A percentile compares a stretch with the other conserved stretches of the same genome.
Evolutionary conservation across 257 asterid species (phyloP).

Genomic region (Solanum habrochaites): DNA sequence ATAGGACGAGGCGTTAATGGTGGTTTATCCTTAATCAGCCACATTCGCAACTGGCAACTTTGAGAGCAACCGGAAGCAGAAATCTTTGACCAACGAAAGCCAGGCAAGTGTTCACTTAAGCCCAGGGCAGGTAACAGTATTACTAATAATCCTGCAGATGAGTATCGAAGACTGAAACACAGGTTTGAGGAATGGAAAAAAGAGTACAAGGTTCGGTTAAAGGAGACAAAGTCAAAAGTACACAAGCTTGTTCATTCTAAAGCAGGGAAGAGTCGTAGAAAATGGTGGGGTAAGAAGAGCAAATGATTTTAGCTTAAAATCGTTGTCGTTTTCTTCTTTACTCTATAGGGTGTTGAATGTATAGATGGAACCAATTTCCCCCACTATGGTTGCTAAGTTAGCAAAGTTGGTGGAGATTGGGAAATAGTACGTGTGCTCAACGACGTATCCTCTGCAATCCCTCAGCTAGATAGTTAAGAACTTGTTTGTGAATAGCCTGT

Average conservation of each 20-base stretch:
- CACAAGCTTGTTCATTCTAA: slow-evolving; percentile 30
- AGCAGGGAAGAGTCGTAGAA: slow-evolving; percentile 30
- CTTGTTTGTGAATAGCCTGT: slow-evolving; percentile 15
- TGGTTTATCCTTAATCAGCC: slow-evolving; percentile 19
- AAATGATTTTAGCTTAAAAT: slow-evolving; percentile 9
- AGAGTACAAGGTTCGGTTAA: slow-evolving; percentile 50
- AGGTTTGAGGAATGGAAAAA: slow-evolving; percentile 59
- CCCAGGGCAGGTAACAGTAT: slow-evolving; percentile 15
- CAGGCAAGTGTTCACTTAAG: slow-evolving; percentile 30
- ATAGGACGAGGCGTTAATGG: slow-evolving; percentile 33
- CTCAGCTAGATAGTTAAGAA: background rate
- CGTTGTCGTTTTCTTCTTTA: background rate
- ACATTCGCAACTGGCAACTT: slow-evolving; percentile 58
- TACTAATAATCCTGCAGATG: slow-evolving; percentile 21
- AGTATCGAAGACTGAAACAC: slow-evolving; percentile 40
- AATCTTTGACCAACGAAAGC: slow-evolving; percentile 49
- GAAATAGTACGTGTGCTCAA: slow-evolving; percentile 5
- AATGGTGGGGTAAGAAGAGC: slow-evolving; percentile 75
- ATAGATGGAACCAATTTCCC: background rate
- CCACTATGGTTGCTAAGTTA: background rate
- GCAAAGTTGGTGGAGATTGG: background rate
- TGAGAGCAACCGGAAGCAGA: slow-evolving; percentile 39
- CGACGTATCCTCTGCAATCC: slow-evolving; percentile 5
- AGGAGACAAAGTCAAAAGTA: slow-evolving; percentile 46
- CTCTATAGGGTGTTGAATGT: background rate